Evolutionary conservation across 2,329 filamentous ascomycete species (phyloP).

Genomic region (Podosphaera aphanis): DNA sequence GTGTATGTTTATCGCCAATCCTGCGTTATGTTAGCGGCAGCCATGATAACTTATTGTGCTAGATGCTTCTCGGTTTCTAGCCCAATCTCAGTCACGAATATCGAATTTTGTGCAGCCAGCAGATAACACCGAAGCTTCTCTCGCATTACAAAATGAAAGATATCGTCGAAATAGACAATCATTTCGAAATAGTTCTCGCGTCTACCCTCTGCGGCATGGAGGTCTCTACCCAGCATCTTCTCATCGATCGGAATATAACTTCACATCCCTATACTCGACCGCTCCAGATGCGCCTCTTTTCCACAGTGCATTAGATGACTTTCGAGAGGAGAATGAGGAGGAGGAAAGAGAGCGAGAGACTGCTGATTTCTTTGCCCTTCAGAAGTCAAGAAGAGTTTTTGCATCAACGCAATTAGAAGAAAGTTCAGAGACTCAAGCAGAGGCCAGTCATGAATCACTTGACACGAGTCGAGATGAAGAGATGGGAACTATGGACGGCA

Average conservation of each 20-base stretch:
- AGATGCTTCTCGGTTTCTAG: slow-evolving; percentile 94
- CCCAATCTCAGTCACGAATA: slow-evolving; percentile 83
- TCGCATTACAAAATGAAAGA: slow-evolving; percentile 17
- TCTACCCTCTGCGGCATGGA: slow-evolving; percentile 20
- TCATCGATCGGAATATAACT: slow-evolving; percentile 35
- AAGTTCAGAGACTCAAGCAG: slow-evolving; percentile 61
- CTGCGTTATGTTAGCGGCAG: background rate
- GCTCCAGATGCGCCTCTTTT: slow-evolving; percentile 76
- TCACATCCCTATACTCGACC: slow-evolving; percentile 51
- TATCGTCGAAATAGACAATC: slow-evolving; percentile 12
- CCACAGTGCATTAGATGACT: slow-evolving; percentile 73
- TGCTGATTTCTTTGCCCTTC: slow-evolving; percentile 80
- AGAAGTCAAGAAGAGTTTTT: slow-evolving; percentile 72
- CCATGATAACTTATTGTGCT: slow-evolving; percentile 1
- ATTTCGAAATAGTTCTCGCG: slow-evolving; percentile 9
- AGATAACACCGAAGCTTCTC: slow-evolving; percentile 17
- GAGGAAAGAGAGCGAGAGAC: slow-evolving; percentile 75
- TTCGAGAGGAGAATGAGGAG: slow-evolving; percentile 80
- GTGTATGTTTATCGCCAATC: slow-evolving; percentile 10
- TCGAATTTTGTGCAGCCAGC: slow-evolving; percentile 45
- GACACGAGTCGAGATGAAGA: slow-evolving; percentile 27
- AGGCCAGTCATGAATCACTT: slow-evolving; percentile 32
- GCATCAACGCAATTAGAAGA: slow-evolving; percentile 64
- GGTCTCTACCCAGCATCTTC: slow-evolving; percentile 60
- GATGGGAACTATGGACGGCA: slow-evolving; percentile 21